phyloP scores from a whole-genome alignment of 2,329 filamentous ascomycete genomes.

The Tolypocladium tundrense region DNA sequence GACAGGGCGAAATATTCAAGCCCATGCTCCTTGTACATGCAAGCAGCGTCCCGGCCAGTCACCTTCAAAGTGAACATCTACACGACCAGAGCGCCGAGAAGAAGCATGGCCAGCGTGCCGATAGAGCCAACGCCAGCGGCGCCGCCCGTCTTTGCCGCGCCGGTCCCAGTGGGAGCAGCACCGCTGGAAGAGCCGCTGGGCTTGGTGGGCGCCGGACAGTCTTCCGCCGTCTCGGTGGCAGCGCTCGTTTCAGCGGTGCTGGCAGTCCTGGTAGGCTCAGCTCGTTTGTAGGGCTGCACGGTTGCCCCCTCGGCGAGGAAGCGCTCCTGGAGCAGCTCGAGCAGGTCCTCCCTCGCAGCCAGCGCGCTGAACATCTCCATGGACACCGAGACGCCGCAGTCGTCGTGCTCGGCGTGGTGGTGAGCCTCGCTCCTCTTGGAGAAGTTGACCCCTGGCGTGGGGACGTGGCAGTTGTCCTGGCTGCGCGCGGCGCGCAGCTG shows the following conservation, averaged over 20 bases:
- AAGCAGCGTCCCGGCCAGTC: not conserved
- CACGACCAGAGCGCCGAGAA: not conserved
- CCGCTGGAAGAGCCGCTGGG: not conserved
- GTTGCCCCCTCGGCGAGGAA: not conserved
- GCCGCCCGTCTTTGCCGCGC: not conserved
- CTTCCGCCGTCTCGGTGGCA: not conserved
- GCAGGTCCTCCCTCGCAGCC: constrained; percentile 10
- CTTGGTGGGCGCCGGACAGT: not conserved
- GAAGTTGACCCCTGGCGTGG: constrained; percentile 23
- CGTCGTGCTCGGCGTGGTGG: constrained; percentile 11
- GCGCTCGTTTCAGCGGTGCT: not conserved
- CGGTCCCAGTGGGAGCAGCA: not conserved
- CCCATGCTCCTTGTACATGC: too few relatives aligned
- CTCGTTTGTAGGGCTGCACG: not conserved
- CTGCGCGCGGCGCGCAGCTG: constrained; percentile 38
- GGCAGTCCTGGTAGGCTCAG: not conserved
- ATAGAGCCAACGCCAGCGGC: not conserved
- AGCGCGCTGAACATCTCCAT: constrained; percentile 16
- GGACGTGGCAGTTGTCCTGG: constrained; percentile 39
- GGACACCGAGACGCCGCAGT: constrained; percentile 19
- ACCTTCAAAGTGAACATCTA: not conserved
- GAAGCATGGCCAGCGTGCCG: not conserved
- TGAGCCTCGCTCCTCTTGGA: constrained; percentile 15
- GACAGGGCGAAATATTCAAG: too few relatives aligned
- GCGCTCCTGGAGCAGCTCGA: constrained; percentile 13